Evolutionary conservation across 2,329 filamentous ascomycete species (phyloP).

Genomic region (Xylaria sp.): DNA sequence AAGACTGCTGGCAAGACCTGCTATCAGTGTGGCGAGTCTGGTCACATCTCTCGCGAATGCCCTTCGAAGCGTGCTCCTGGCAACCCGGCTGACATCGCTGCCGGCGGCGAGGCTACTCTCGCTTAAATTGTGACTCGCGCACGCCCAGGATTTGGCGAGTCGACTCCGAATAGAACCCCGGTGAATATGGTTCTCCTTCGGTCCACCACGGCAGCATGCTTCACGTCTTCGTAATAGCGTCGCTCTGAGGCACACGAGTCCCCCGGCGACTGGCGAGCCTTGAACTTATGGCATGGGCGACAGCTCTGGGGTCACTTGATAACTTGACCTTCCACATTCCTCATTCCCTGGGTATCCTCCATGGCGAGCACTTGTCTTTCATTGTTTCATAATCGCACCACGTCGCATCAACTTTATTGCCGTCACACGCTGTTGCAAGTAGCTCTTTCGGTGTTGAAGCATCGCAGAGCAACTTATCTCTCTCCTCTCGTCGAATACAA

Average conservation of each 20-base stretch:
- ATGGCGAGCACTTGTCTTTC: constrained; percentile 5
- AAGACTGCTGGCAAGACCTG: constrained; percentile 98
- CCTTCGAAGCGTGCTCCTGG: constrained; percentile 58
- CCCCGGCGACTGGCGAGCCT: neutral
- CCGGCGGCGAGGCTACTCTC: constrained; percentile 31
- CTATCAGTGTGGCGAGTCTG: constrained; percentile 93
- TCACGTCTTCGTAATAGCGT: neutral
- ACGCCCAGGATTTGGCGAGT: constrained; percentile 4
- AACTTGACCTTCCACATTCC: constrained; percentile 5
- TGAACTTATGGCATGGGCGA: neutral
- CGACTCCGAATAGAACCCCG: neutral
- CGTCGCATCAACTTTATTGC: constrained; percentile 7
- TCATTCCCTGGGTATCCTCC: constrained; percentile 3
- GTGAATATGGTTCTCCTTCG: constrained; percentile 3
- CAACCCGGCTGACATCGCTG: constrained; percentile 35
- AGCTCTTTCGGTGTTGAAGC: constrained; percentile 1
- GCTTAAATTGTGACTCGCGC: constrained; percentile 25
- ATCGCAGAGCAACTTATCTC: neutral
- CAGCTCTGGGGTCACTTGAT: constrained; percentile 1
- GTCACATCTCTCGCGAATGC: constrained; percentile 95
- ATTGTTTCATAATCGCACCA: constrained; percentile 10
- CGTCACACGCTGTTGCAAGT: neutral
- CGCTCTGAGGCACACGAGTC: constrained; percentile 1
- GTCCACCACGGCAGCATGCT: neutral
- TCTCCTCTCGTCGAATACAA: neutral